A percentile compares a stretch with the other conserved stretches of the same genome.
Evolutionary conservation across 2,329 filamentous ascomycete genomes (phyloP).

Genomic region (Acarospora socialis): DNA sequence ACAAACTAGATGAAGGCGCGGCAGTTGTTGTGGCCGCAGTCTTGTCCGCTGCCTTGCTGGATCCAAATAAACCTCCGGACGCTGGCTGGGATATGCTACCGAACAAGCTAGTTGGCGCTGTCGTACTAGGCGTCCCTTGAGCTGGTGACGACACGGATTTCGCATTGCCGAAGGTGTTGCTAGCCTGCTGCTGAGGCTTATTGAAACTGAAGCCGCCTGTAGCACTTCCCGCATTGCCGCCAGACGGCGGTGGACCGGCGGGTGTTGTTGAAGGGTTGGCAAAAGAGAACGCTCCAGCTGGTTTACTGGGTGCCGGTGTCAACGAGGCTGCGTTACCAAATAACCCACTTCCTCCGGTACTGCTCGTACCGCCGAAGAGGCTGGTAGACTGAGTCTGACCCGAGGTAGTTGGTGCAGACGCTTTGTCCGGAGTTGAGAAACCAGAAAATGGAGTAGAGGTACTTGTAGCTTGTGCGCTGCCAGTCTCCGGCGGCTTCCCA

Average conservation of each 20-base stretch:
- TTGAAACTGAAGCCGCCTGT: constrained; percentile 1
- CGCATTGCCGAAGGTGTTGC: background rate
- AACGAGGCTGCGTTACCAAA: constrained; percentile 19
- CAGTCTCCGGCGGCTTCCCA: constrained; percentile 17
- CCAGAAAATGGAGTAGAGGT: constrained; percentile 18
- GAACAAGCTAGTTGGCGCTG: background rate
- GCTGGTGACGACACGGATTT: background rate
- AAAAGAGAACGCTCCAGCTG: constrained; percentile 20
- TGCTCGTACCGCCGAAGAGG: constrained; percentile 22
- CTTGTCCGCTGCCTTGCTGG: background rate
- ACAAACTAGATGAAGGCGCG: constrained; percentile 1
- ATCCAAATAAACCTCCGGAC: background rate
- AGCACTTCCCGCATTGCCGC: constrained; percentile 19
- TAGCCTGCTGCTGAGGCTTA: constrained; percentile 4
- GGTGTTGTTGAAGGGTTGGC: constrained; percentile 34
- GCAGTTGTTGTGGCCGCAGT: constrained; percentile 12
- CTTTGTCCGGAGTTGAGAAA: constrained; percentile 26
- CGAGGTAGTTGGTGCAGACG: constrained; percentile 20
- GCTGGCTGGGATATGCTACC: background rate
- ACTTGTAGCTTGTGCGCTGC: constrained; percentile 13
- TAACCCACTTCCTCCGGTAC: constrained; percentile 15
- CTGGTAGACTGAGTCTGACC: constrained; percentile 20
- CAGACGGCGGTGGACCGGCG: constrained; percentile 32
- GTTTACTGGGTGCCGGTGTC: constrained; percentile 7
- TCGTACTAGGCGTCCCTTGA: background rate